phyloP scores from a whole-genome alignment of 208 protist genomes.

The Leishmania guyanensis region DNA sequence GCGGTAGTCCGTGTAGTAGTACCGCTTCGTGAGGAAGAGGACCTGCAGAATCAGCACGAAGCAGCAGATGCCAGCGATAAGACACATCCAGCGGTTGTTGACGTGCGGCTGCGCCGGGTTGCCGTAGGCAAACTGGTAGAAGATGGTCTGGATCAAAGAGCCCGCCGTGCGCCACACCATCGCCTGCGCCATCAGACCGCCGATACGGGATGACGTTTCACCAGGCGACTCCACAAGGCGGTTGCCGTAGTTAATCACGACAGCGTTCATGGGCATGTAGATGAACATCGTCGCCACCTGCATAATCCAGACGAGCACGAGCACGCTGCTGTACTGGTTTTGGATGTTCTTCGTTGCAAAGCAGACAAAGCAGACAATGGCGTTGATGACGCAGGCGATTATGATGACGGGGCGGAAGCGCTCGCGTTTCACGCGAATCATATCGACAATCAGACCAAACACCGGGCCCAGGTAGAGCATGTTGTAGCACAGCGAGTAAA shows the following conservation, averaged over 20 bases:
- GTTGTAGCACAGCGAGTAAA: constrained; percentile 27
- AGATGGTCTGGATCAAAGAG: constrained; percentile 27
- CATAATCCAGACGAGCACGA: constrained; percentile 28
- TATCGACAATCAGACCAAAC: constrained; percentile 36
- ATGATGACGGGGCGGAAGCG: constrained; percentile 40
- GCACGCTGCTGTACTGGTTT: constrained; percentile 4
- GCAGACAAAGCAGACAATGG: constrained; percentile 28
- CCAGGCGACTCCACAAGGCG: constrained; percentile 15
- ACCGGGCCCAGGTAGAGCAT: constrained; percentile 38
- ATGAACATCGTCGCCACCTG: constrained; percentile 40
- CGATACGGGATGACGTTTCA: constrained; percentile 37
- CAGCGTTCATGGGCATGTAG: constrained; percentile 40
- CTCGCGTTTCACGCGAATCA: constrained; percentile 30
- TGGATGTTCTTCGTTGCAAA: constrained; percentile 15
- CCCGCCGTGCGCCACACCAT: constrained; percentile 41
- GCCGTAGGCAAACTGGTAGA: constrained; percentile 10
- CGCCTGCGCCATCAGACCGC: constrained; percentile 41
- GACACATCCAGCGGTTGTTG: constrained; percentile 27
- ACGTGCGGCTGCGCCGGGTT: constrained; percentile 1
- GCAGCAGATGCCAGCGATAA: constrained; percentile 30
- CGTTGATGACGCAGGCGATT: constrained; percentile 28
- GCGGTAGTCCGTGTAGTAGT: constrained; percentile 30
- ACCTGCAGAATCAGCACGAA: constrained; percentile 29
- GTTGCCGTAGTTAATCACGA: constrained; percentile 38
- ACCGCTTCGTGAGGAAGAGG: constrained; percentile 31